Base-by-base conservation (phyloP, 2,329 filamentous ascomycete species). In the Cordyceps pruinosa region DNA sequence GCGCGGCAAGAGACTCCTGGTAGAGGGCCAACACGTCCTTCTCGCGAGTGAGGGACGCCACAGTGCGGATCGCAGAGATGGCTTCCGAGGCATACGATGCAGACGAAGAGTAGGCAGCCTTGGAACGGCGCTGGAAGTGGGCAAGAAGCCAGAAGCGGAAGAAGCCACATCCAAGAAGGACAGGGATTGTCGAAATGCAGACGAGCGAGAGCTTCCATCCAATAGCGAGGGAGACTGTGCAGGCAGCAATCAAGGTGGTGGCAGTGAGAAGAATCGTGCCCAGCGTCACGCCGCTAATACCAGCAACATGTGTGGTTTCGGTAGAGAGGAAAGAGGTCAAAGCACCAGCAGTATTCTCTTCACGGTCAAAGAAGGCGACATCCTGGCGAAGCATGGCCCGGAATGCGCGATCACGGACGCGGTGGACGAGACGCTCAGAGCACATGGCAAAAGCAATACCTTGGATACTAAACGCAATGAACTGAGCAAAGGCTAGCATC, bases 61-160 rank as follows among this genome's bases (percentile, higher is more conserved):
- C 92, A 2, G 94, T 97, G 52, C 93, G 88, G 63, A 97, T 97
- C 7, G 92, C 89, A 2, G 90, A 92, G 32, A 95, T 96, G 44
- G 92, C 92, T 72, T 99, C 94, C 47, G 92, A 94, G 12, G 94
- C 94, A 68, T 88, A 96, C 57, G 86, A 87, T 8, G 93, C 93
- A 58, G 90, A 93, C 58, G 81, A 76, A 67, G 90, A 81, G 68
- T 97, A 92, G 4, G 90, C 86, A 62, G 79, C 78, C 76, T 94
- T 95, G 1, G 90, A 86, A 25, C 89, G 87, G 37, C 79, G 80
- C 73, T 89, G 88, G 75, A 90, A 96, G 62, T 84, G 81, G 2
- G 89, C 85, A 23, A 95, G 80, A 73, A 94, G 86, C 73, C 84
- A 92, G 73, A 97, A 95, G 4, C 91, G 85, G 72, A 91, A 86